A percentile compares a stretch with the other conserved stretches of the same genome.
Evolutionary conservation across 345 rosid species (phyloP).

Genomic region (rapeseed (Brassica napus)): DNA sequence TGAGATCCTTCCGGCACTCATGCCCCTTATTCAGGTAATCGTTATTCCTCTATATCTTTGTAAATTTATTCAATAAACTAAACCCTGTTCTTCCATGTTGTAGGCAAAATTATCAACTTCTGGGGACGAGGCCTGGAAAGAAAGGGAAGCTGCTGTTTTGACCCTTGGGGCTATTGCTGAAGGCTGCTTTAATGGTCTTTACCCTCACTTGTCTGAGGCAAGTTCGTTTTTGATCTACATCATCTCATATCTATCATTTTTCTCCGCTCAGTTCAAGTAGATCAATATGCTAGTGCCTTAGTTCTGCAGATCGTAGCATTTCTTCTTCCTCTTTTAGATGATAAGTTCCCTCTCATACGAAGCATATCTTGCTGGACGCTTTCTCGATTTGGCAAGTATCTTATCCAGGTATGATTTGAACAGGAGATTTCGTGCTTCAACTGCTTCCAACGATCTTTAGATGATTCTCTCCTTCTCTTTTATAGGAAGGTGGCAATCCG

Average conservation of each 20-base stretch:
- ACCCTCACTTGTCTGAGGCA: conserved; percentile 84
- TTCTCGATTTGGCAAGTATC: conserved; percentile 95
- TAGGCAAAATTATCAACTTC: conserved; percentile 72
- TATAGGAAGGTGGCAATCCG: conserved; percentile 64
- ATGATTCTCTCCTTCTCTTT: conserved; percentile 6
- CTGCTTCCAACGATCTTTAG: conserved; percentile 20
- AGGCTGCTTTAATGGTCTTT: conserved; percentile 96
- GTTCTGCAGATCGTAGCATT: conserved; percentile 78
- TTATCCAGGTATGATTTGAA: conserved; percentile 71
- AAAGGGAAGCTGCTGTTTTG: conserved; percentile 97
- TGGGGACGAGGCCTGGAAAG: conserved; percentile 93
- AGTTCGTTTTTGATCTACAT: conserved; percentile 23
- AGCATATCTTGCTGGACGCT: conserved; percentile 98
- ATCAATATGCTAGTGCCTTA: conserved; percentile 3
- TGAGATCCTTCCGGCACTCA: conserved; percentile 86
- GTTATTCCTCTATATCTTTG: conserved; percentile 17
- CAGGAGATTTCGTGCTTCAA: neutral
- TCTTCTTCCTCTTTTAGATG: conserved; percentile 92
- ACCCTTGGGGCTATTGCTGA: conserved; percentile 92
- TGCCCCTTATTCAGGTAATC: conserved; percentile 86
- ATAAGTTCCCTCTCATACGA: conserved; percentile 87
- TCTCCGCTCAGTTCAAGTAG: conserved; percentile 3
- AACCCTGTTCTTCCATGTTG: conserved; percentile 24
- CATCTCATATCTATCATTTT: conserved; percentile 7
- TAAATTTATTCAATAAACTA: conserved; percentile 7